Base-by-base conservation (phyloP, 1,139 yeast species). In the Hansenula sp. region DNA sequence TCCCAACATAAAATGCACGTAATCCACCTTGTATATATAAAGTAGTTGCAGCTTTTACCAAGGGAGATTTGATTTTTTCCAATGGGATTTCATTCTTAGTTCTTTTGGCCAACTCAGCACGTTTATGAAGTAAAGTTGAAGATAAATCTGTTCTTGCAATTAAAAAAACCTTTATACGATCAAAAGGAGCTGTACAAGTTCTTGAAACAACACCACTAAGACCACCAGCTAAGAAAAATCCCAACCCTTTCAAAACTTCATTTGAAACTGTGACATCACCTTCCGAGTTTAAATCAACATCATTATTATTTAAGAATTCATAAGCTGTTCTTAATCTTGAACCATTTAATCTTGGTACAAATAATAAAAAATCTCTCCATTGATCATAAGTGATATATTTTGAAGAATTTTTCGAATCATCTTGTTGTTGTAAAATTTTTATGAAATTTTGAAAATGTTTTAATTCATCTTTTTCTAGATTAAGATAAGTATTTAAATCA, bases 111-210 rank as follows among this genome's bases (percentile, higher is more conserved):
- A 65, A 44, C 47, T 64, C 46, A 47, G 67, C 57, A 55, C 73
- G 81, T 8, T 85, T 78, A 49, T 79, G 81, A 41, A 84, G 65
- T 5, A 84, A 69, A 0, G 88, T 84, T 2, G 90, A 82, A 0
- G 86, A 72, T 41, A 85, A 68, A 54, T 90, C 96, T 0, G 96
- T 84, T 62, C 96, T 78, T 2, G 99, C 98, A 59, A 93, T 93
- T 45, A 93, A 70, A 57, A 88, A 93, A 17, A 93, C 98, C 61
- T 93, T 93, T 24, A 93, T 78, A 62, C 99, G 76, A 63, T 93
- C 99, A 57, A 93, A 88, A 12, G 99, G 99, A 0, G 99, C 99
- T 0, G 99, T 93, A 57, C 95, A 85, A 0, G 98, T 90, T 66
- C 99, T 79, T n/a, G 97, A 89, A 5, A 93, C 85, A 6, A 93